These are phyloP conservation scores for Anthoceros angustus DNA, from an alignment of 225 moss, liverwort and hornwort species.

Conservation along the genomic window DNA sequence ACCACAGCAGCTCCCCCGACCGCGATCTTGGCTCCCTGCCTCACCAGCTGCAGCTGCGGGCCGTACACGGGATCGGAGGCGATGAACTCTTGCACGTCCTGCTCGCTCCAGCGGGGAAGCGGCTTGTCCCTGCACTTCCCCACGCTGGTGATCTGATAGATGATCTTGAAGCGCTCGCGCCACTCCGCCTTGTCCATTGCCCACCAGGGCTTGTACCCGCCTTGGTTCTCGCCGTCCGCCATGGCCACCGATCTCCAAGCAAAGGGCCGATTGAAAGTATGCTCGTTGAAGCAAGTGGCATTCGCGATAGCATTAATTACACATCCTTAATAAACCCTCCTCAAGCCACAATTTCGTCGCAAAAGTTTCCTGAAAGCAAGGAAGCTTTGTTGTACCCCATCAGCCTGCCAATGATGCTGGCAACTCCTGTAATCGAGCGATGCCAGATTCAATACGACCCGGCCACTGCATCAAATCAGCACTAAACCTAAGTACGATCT, in stretches of 20 bases:
- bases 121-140: conserved; percentile 39
- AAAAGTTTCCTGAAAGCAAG: no score
- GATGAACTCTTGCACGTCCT: conserved; percentile 70
- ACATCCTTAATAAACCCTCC: no score
- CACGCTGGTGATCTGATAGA: conserved; percentile 51
- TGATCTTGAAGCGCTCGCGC: conserved; percentile 53
- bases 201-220: conserved; percentile 79
- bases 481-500: no score
- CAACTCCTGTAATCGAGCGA: no score
- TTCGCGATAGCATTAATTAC: no score
- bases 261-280: no score
- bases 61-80: conserved; percentile 64
- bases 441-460: no score
- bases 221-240: conserved; percentile 8
- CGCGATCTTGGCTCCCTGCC: conserved; percentile 73
- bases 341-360: no score
- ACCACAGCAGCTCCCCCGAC: conserved; percentile 50
- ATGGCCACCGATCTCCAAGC: neutral
- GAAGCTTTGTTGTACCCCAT: no score
- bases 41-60: conserved; percentile 47
- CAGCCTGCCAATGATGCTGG: no score
- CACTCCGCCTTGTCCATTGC: conserved; percentile 81
- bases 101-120: conserved; percentile 56
- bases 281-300: no score
- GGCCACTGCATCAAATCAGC: no score